A percentile compares a stretch with the other conserved stretches of the same genome.
Evolutionary conservation across 208 protist species (phyloP).

Genomic region (Endotrypanum monterogeii): DNA sequence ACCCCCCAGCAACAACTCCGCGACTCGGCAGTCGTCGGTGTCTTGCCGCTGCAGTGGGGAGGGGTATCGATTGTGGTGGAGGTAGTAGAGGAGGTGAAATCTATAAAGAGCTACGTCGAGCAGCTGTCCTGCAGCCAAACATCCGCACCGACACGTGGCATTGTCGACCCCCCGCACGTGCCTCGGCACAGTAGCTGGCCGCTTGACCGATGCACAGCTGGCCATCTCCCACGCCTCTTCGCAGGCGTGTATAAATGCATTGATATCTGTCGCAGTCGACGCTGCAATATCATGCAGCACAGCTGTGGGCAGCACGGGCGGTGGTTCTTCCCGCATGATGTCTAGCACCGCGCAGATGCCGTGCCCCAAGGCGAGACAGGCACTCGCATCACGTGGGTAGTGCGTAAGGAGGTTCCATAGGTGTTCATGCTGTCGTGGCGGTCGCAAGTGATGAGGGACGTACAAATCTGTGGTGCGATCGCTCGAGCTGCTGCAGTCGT

Average conservation of each 20-base stretch:
- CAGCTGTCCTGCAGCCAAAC: constrained; percentile 14
- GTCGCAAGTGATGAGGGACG: not conserved
- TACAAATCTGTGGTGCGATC: not conserved
- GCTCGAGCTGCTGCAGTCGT: not conserved
- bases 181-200: not conserved
- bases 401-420: constrained; percentile 17
- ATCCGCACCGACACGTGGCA: constrained; percentile 26
- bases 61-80: not conserved
- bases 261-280: constrained; percentile 4
- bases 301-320: constrained; percentile 8
- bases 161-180: not conserved
- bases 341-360: constrained; percentile 10
- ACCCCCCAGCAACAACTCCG: not conserved
- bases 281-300: constrained; percentile 11
- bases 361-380: constrained; percentile 21
- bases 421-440: not conserved
- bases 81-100: constrained; percentile 26
- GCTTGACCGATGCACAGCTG: not conserved
- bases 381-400: constrained; percentile 27
- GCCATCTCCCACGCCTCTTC: constrained; percentile 7
- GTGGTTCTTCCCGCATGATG: constrained; percentile 15
- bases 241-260: not conserved
- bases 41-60: not conserved
- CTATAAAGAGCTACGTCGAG: constrained; percentile 16
- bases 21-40: not conserved